A percentile compares a stretch with the other conserved stretches of the same genome.
These are phyloP conservation scores for Arctium lappa DNA, from an alignment of 129 eudicot genomes.

Conservation along the genomic window DNA sequence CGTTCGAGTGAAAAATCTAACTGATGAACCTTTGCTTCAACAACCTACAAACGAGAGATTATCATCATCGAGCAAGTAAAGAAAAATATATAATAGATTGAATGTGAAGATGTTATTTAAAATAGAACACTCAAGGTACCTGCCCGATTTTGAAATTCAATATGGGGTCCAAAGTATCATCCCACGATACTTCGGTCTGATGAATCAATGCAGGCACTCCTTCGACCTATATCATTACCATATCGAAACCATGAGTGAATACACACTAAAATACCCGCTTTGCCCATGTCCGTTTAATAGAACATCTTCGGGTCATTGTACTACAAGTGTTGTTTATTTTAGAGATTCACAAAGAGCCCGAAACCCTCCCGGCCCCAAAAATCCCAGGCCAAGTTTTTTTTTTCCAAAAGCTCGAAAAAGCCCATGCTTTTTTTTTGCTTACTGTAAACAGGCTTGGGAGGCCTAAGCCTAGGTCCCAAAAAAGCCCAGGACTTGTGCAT, in stretches of 20 bases:
- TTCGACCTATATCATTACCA: conserved; percentile 64
- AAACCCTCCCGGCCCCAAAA: no score
- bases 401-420: no score
- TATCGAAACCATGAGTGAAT: not conserved
- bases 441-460: no score
- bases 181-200: conserved; percentile 97
- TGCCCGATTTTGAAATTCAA: conserved; percentile 78
- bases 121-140: conserved; percentile 38
- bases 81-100: not conserved
- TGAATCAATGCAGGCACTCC: conserved; percentile 96
- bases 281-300: no score
- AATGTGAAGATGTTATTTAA: not conserved
- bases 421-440: no score
- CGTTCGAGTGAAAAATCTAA: conserved; percentile 89
- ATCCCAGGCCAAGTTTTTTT: no score
- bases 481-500: no score
- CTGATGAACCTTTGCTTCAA: conserved; percentile 93
- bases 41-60: conserved; percentile 41
- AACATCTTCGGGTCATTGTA: no score
- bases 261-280: not conserved
- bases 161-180: conserved; percentile 67
- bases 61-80: conserved; percentile 1
- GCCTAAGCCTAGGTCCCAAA: no score
- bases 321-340: no score
- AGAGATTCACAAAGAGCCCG: no score